A percentile compares a stretch with the other conserved stretches of the same genome.
Conservation (phyloP, 148 eudicot genomes). For the Vaccinium myrtillus region DNA sequence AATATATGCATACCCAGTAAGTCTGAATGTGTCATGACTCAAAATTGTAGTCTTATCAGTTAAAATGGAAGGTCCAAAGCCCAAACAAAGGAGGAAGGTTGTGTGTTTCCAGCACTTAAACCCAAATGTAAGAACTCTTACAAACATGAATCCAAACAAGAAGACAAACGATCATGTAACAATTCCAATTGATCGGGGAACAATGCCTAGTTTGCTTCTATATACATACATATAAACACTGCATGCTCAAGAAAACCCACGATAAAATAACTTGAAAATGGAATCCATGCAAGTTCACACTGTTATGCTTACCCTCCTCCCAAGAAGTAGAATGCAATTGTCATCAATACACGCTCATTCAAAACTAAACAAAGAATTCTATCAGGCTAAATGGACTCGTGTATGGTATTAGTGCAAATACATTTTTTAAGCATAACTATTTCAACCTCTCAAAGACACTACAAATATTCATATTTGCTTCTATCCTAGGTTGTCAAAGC, state of each 20-base stretch:
- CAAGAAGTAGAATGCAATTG: background rate
- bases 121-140: background rate
- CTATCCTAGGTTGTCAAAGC: background rate
- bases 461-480: background rate
- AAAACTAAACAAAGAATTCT: background rate
- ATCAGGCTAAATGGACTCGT: background rate
- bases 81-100: background rate
- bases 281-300: background rate
- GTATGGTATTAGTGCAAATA: background rate
- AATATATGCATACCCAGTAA: background rate
- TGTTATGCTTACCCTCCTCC: background rate
- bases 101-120: background rate
- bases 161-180: background rate
- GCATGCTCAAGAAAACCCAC: background rate
- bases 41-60: background rate
- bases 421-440: background rate
- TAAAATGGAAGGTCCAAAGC: background rate
- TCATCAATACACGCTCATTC: background rate
- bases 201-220: background rate
- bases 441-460: background rate
- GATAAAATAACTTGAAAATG: background rate
- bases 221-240: background rate
- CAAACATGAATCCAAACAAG: background rate
- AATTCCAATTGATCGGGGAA: background rate
- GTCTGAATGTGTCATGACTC: background rate